Percentiles rank a stretch among this genome's conserved stretches.
phyloP scores from a whole-genome alignment of 2,329 filamentous ascomycete genomes.

The Canariomyces notabilis region DNA sequence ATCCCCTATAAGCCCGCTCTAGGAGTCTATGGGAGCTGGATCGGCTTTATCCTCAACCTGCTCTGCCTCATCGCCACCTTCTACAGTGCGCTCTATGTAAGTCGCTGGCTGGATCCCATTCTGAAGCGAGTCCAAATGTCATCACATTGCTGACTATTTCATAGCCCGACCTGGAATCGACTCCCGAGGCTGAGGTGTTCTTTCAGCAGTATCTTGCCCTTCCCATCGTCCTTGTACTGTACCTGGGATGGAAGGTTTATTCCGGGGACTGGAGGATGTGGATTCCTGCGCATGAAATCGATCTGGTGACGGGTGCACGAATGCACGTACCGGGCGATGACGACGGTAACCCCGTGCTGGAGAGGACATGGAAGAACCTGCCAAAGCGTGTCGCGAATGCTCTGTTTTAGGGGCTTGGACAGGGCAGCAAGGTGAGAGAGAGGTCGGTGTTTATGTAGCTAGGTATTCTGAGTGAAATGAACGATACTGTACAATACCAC shows the following conservation, averaged over 20 bases:
- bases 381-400: conserved; percentile 32
- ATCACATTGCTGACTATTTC: conserved; percentile 1
- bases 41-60: conserved; percentile 61
- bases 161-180: conserved; percentile 32
- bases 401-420: conserved; percentile 28
- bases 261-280: conserved; percentile 50
- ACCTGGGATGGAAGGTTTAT: conserved; percentile 61
- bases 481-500: not conserved
- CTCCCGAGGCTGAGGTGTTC: conserved; percentile 44
- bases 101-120: conserved; percentile 17
- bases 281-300: conserved; percentile 54
- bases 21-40: conserved; percentile 63
- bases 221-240: conserved; percentile 52
- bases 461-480: not conserved
- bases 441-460: not conserved
- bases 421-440: not conserved
- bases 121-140: not conserved
- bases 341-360: conserved; percentile 24
- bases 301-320: conserved; percentile 55
- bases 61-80: conserved; percentile 68
- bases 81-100: conserved; percentile 59
- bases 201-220: conserved; percentile 56
- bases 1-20: conserved; percentile 43
- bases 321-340: conserved; percentile 47
- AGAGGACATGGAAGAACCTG: conserved; percentile 34